Base-by-base conservation (phyloP, 768 basidiomycete genomes). In the Suillus cothurnatus region DNA sequence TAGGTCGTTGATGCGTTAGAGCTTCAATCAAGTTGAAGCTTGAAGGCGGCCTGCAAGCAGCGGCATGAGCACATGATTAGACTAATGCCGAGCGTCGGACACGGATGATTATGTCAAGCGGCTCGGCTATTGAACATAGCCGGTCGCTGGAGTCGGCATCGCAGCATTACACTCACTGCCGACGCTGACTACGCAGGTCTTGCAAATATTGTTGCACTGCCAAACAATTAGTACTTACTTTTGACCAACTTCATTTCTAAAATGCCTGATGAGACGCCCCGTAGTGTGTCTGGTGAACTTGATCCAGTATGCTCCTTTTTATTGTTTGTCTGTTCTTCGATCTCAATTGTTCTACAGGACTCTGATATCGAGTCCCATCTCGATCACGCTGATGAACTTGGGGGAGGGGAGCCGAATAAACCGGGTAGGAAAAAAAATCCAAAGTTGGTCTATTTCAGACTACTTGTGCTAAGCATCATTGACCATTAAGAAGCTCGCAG, bases 391-490 rank as follows among this genome's bases (percentile, higher is more conserved):
- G 58, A 59, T 28, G 58, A 76, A 34, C 7, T 15, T 7, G 70
- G 59, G 15, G 62, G 62, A 43, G 58, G 67, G 8, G 77, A 72
- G 7, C 75, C 74, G 58, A 68, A 68, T n/a, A 77, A 68, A 50
- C 76, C 92, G 39, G 92, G 92, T 19, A 82, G 92, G 66, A 94
- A 94, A 87, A 94, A 93, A 82, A 94, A 94, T 71, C 92, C 93
- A 70, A 94, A 94, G 93, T 92, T 69, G 66, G 85, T 78, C 57
- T 6, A 69, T 61, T 49, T 36, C 50, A 41, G 50, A 38, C 60
- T 60, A 9, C 52, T 68, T n/a, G 56, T 68, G 21, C 12, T 64
- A 43, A 43, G 64, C 64, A 26, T 50, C 50, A 63, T 68, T 62
- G 64, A 59, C 28, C 12, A 21, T 9, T 4, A 39, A 59, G 12